Percentiles rank a stretch among this genome's conserved stretches.
These are phyloP conservation scores for Hirsutella rhossiliensis DNA, from an alignment of 2,329 filamentous ascomycete species.

Conservation along the genomic window DNA sequence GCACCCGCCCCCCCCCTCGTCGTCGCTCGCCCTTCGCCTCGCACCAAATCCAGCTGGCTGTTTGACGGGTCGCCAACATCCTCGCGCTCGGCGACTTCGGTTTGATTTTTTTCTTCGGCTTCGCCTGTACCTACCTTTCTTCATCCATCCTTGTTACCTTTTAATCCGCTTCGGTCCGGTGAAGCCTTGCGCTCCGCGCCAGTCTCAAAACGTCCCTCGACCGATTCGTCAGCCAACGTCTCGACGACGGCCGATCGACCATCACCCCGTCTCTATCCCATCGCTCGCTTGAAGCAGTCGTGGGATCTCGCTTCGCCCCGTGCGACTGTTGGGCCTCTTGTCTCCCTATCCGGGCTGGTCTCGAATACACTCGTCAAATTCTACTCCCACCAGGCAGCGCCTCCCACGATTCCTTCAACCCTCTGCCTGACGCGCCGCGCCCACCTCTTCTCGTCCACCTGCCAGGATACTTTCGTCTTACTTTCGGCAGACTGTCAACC, in stretches of 20 bases:
- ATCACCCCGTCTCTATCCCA: conserved; percentile 16
- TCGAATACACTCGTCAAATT: conserved; percentile 22
- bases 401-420: conserved; percentile 6
- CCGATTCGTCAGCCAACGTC: conserved; percentile 17
- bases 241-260: conserved; percentile 26
- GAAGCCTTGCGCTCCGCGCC: conserved; percentile 8
- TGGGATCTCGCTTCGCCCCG: conserved; percentile 16
- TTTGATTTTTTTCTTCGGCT: conserved; percentile 13
- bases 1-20: conserved; percentile 10
- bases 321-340: conserved; percentile 12
- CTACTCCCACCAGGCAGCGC: conserved; percentile 20
- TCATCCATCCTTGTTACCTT: conserved; percentile 1
- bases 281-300: conserved; percentile 35
- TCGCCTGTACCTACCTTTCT: conserved; percentile 2
- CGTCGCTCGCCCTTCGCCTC: conserved; percentile 6
- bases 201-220: conserved; percentile 14
- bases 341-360: conserved; percentile 33
- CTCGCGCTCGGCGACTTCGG: conserved; percentile 3
- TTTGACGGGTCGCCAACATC: conserved; percentile 5
- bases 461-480: not conserved
- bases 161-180: conserved; percentile 11
- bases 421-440: not conserved
- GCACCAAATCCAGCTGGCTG: conserved; percentile 9
- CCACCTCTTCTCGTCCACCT: not conserved
- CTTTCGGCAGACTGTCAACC: not conserved